phyloP scores from a whole-genome alignment of 495 filamentous ascomycete genomes.

The Hyaloscypha finlandica region DNA sequence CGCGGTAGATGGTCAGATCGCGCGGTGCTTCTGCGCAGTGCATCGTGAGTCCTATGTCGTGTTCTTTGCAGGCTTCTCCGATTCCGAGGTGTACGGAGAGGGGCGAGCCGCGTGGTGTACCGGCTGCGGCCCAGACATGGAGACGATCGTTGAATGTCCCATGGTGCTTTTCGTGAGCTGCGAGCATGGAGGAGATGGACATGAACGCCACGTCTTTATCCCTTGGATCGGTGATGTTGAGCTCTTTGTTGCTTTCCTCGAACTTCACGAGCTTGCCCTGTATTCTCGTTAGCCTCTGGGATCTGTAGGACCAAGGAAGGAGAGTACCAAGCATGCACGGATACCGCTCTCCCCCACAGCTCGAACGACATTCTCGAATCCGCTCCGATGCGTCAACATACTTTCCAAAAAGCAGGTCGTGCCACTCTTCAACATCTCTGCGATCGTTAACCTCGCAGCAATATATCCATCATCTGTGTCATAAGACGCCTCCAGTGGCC shows the following conservation, averaged over 20 bases:
- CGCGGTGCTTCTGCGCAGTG: slow-evolving; percentile 31
- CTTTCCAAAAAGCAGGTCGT: slow-evolving; percentile 31
- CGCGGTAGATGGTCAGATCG: slow-evolving; percentile 28
- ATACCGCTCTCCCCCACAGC: slow-evolving; percentile 28
- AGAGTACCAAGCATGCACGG: slow-evolving; percentile 20
- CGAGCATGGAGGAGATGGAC: slow-evolving; percentile 26
- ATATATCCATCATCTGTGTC: slow-evolving; percentile 28
- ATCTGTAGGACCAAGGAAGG: background rate
- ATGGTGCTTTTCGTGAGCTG: slow-evolving; percentile 18
- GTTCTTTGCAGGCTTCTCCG: slow-evolving; percentile 23
- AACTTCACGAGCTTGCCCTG: slow-evolving; percentile 31
- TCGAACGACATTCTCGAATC: slow-evolving; percentile 29
- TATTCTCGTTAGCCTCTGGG: background rate
- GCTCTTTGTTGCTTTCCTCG: slow-evolving; percentile 28
- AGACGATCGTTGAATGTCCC: slow-evolving; percentile 22
- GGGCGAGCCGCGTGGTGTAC: slow-evolving; percentile 28
- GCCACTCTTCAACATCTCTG: slow-evolving; percentile 30
- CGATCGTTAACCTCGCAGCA: slow-evolving; percentile 27
- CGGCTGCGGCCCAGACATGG: slow-evolving; percentile 30
- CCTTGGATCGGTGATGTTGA: slow-evolving; percentile 27
- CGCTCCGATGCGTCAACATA: slow-evolving; percentile 31
- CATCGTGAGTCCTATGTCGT: slow-evolving; percentile 30
- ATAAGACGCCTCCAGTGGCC: slow-evolving; percentile 27
- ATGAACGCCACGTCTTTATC: slow-evolving; percentile 27
- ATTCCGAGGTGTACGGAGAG: slow-evolving; percentile 24